Percentiles rank a stretch among this genome's conserved stretches.
Evolutionary conservation across 108 stramenopile genomes (phyloP).

Genomic region (Cylindrotheca closterium): DNA sequence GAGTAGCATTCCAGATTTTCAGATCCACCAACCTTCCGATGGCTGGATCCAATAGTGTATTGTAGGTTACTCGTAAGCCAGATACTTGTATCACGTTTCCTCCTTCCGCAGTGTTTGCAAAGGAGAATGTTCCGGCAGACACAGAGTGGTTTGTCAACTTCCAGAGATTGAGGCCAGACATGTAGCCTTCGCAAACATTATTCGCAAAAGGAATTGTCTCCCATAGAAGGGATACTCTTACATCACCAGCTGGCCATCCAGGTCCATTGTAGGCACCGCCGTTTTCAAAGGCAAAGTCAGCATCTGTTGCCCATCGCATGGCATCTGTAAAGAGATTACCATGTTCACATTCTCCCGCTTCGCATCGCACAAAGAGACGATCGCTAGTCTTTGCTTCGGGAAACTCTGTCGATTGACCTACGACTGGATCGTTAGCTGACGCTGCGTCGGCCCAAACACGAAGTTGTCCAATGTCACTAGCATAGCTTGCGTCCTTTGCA

Average conservation of each 20-base stretch:
- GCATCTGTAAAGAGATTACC: slow-evolving; percentile 59
- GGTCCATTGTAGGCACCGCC: slow-evolving; percentile 39
- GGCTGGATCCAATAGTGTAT: slow-evolving; percentile 25
- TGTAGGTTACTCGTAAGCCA: slow-evolving; percentile 49
- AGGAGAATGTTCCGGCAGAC: slow-evolving; percentile 39
- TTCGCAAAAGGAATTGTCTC: slow-evolving; percentile 44
- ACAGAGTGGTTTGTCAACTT: slow-evolving; percentile 36
- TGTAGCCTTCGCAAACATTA: slow-evolving; percentile 34
- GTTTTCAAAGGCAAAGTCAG: slow-evolving; percentile 41
- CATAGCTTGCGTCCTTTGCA: slow-evolving; percentile 36
- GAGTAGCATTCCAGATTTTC: slow-evolving; percentile 29
- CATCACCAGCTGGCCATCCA: slow-evolving; percentile 51
- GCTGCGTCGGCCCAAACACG: slow-evolving; percentile 37
- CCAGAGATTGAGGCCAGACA: slow-evolving; percentile 10
- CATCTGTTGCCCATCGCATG: slow-evolving; percentile 42
- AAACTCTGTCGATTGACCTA: slow-evolving; percentile 33
- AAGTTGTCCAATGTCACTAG: slow-evolving; percentile 18
- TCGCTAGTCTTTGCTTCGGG: slow-evolving; percentile 27
- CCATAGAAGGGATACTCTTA: slow-evolving; percentile 46
- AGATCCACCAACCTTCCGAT: slow-evolving; percentile 3
- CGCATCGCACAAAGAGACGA: slow-evolving; percentile 35
- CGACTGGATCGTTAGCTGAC: slow-evolving; percentile 36
- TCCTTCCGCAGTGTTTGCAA: slow-evolving; percentile 21
- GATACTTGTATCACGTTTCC: slow-evolving; percentile 55
- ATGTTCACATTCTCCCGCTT: slow-evolving; percentile 48